Percentiles rank a stretch among this genome's conserved stretches.
Evolutionary conservation across 2,329 filamentous ascomycete genomes (phyloP).

Genomic region (Aciculosporium take): DNA sequence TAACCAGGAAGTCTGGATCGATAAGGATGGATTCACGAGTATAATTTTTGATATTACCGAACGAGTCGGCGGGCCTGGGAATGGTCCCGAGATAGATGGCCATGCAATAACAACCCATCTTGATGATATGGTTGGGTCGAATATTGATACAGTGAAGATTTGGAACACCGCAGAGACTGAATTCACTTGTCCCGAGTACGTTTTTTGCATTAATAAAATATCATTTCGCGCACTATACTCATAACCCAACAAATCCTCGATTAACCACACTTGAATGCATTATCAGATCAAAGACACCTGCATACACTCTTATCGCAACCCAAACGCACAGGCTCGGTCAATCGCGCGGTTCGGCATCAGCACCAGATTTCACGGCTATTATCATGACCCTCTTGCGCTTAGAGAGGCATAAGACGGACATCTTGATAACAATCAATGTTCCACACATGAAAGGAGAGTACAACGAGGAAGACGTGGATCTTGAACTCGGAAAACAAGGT

Average conservation of each 20-base stretch:
- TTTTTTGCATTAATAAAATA: neutral
- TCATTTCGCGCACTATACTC: neutral
- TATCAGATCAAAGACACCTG: slow-evolving; percentile 32
- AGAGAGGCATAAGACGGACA: slow-evolving; percentile 60
- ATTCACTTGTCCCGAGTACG: slow-evolving; percentile 41
- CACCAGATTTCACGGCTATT: slow-evolving; percentile 55
- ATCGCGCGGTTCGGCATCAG: slow-evolving; percentile 21
- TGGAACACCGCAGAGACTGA: slow-evolving; percentile 50
- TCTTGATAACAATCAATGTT: slow-evolving; percentile 78
- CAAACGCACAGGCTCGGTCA: slow-evolving; percentile 31
- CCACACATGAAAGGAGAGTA: slow-evolving; percentile 68
- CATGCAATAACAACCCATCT: slow-evolving; percentile 55
- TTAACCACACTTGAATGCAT: slow-evolving; percentile 17
- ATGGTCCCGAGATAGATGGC: slow-evolving; percentile 48
- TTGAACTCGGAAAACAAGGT: slow-evolving; percentile 49
- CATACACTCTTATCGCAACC: slow-evolving; percentile 57
- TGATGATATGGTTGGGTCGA: slow-evolving; percentile 52
- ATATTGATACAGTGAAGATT: slow-evolving; percentile 49
- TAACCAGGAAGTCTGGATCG: slow-evolving; percentile 87
- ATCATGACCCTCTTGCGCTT: slow-evolving; percentile 66
- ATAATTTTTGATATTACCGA: slow-evolving; percentile 87
- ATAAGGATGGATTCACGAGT: slow-evolving; percentile 67
- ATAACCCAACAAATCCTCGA: neutral
- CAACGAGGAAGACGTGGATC: slow-evolving; percentile 55
- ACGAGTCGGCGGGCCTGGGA: slow-evolving; percentile 47